Evolutionary conservation across 805 yeast species (phyloP).

Genomic region (Maudiozyma pseudohumilis): DNA sequence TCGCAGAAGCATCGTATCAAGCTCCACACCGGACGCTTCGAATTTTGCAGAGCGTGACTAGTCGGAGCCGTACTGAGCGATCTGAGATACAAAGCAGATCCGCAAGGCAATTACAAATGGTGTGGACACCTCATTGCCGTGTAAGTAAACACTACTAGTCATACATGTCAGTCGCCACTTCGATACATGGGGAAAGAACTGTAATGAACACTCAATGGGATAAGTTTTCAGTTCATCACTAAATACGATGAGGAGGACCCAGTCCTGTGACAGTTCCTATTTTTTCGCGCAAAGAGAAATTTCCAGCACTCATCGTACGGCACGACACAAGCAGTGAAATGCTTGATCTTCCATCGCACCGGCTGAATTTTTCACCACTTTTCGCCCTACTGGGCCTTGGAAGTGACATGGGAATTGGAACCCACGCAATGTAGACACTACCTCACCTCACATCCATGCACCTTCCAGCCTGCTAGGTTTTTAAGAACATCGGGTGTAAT

Average conservation of each 20-base stretch:
- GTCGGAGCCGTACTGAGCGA: too few species aligned
- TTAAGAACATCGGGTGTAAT: not conserved
- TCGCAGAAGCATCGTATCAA: too few species aligned
- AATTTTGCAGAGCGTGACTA: too few species aligned
- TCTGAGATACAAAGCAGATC: too few species aligned
- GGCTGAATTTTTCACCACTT: not conserved
- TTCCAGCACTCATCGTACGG: constrained; percentile 10
- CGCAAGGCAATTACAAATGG: too few species aligned
- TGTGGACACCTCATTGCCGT: too few species aligned
- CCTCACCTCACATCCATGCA: not conserved
- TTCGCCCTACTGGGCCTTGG: not conserved
- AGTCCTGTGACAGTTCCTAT: not conserved
- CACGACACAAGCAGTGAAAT: constrained; percentile 12
- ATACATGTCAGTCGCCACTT: not conserved
- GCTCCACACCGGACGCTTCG: too few species aligned
- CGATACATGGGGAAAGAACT: not conserved
- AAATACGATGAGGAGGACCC: not conserved
- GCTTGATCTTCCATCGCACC: not conserved
- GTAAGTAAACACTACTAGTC: too few species aligned
- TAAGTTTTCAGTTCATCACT: not conserved
- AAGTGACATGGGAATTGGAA: not conserved
- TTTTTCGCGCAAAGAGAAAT: constrained; percentile 7
- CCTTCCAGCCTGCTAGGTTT: not conserved
- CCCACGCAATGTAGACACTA: not conserved
- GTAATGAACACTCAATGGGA: not conserved